These are phyloP conservation scores for Psilocybe mexicana DNA, from an alignment of 1,284 basidiomycete species.

Conservation along the genomic window DNA sequence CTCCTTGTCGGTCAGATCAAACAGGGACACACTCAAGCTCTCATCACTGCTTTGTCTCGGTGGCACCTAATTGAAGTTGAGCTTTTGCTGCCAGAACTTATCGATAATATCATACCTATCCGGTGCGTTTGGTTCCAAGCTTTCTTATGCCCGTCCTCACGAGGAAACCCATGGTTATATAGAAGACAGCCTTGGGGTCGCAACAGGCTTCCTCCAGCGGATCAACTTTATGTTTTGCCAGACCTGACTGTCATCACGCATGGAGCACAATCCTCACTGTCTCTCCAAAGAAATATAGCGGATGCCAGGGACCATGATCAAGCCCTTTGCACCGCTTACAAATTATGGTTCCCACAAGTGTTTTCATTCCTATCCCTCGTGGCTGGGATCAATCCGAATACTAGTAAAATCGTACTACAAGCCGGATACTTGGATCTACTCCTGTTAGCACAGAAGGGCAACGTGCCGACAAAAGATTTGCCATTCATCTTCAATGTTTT, in stretches of 20 bases:
- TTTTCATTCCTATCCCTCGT: slow-evolving; percentile 4
- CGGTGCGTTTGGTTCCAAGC: not conserved
- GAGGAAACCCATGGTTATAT: not conserved
- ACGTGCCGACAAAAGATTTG: not conserved
- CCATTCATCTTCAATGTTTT: not conserved
- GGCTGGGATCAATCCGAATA: not conserved
- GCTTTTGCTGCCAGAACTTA: slow-evolving; percentile 8
- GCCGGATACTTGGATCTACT: slow-evolving; percentile 9
- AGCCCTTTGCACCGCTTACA: not conserved
- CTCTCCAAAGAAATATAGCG: not conserved
- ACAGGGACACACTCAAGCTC: slow-evolving; percentile 1
- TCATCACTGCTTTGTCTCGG: not conserved
- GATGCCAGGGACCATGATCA: slow-evolving; percentile 5
- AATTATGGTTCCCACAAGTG: not conserved
- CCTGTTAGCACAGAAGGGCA: not conserved
- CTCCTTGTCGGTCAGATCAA: slow-evolving; percentile 9
- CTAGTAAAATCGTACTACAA: slow-evolving; percentile 5
- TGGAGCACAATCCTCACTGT: not conserved
- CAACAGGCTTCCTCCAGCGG: slow-evolving; percentile 2
- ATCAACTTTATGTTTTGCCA: slow-evolving; percentile 2
- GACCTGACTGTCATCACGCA: slow-evolving; percentile 7
- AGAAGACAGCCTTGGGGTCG: slow-evolving; percentile 7
- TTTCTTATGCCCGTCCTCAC: not conserved
- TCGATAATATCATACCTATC: slow-evolving; percentile 5
- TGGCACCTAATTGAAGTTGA: slow-evolving; percentile 11